Evolutionary conservation across 1,284 basidiomycete genomes (phyloP).

Genomic region (Leccinum glutinopallens): DNA sequence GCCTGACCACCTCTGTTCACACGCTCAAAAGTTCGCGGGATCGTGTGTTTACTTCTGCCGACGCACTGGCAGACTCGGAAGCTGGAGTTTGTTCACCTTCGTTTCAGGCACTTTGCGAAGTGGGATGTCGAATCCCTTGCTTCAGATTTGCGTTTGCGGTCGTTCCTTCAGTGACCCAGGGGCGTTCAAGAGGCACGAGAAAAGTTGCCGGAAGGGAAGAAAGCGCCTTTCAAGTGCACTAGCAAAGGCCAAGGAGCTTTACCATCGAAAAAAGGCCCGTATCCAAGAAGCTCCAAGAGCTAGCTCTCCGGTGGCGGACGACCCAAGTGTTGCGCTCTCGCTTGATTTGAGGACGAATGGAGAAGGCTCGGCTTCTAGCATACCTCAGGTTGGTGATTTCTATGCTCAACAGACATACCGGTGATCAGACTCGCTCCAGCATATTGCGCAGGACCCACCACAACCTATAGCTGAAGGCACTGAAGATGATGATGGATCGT

Average conservation of each 20-base stretch:
- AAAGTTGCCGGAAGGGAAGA: not conserved
- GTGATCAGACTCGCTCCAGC: not conserved
- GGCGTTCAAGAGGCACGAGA: slow-evolving; percentile 3
- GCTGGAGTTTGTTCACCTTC: too few relatives aligned
- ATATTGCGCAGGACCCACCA: not conserved
- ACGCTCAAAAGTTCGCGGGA: too few relatives aligned
- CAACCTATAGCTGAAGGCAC: not conserved
- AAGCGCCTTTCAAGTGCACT: not conserved
- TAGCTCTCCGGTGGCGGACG: not conserved
- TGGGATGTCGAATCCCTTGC: not conserved
- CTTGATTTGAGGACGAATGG: not conserved
- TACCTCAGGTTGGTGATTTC: not conserved
- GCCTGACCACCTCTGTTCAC: too few relatives aligned
- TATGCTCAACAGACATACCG: not conserved
- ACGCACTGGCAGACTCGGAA: too few relatives aligned
- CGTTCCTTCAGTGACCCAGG: slow-evolving; percentile 2
- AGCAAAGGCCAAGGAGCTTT: slow-evolving; percentile 1
- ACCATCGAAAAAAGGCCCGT: slow-evolving; percentile 1
- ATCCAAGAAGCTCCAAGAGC: not conserved
- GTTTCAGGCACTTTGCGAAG: too few relatives aligned
- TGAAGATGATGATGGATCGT: not conserved
- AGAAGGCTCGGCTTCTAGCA: not conserved
- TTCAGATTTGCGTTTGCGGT: not conserved
- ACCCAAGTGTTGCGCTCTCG: not conserved
- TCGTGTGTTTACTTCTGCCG: too few relatives aligned